Base-by-base conservation (phyloP, 805 yeast species). In the Nakazawaea laoshanensis region DNA sequence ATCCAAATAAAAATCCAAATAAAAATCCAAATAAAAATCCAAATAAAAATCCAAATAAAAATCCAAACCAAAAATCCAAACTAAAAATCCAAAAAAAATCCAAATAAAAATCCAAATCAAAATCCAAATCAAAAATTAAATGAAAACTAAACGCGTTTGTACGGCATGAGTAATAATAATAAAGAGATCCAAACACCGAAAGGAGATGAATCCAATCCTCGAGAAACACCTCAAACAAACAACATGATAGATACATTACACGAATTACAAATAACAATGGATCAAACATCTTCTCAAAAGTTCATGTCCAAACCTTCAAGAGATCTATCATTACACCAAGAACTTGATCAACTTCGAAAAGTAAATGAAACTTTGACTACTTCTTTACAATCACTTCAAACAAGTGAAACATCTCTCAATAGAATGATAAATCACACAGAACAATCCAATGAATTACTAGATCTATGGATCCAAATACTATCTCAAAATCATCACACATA, bases 401-500 rank as follows among this genome's bases (percentile, higher is more conserved):
- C 34, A 14, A 50, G 62, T 2, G 52, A 47, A 16, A 23, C 35
- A 13, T 52, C 61, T 32, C 45, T 71, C 10, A 39, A 43, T 14
- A 47, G 52, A 19, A 59, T 55, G 21, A 41, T 63, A 35, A 55
- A 52, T 14, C 63, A 75, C 4, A 61, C 74, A 27, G 62, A 59
- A 24, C 63, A 65, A 19, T 65, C 77, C 0, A 63, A 70, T 35
- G 57, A 58, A 17, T 53, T 77, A 17, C 50, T 77, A 16, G 77
- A 70, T 36, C 62, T 73, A 15, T 77, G 82, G 82, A 65, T 71
- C 33, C 61, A 67, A 40, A 74, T 77, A 30, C 61, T 77, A 14
- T 74, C 80, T 11, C 82, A 77, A 44, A 70, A 80, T 15, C 67
- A 68, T 22, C 70, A 73, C 44, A 68, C 77, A 4, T 57, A 63